phyloP scores from a whole-genome alignment of 2,329 filamentous ascomycete genomes.

The Pseudopithomyces maydicus region DNA sequence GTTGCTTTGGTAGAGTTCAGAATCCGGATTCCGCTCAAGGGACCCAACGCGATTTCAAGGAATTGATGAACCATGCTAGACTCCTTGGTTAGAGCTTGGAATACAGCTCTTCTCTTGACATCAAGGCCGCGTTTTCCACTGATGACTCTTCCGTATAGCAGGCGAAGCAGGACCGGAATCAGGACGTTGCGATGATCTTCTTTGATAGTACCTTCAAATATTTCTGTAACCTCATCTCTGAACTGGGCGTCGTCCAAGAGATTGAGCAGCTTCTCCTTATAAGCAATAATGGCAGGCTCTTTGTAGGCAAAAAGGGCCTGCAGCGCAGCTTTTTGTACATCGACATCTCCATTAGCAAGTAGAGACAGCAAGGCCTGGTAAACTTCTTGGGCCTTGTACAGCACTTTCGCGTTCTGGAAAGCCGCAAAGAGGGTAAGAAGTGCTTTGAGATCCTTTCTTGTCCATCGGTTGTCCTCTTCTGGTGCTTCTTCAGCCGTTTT shows the following conservation, averaged over 20 bases:
- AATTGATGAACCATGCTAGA: slow-evolving; percentile 79
- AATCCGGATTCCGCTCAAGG: slow-evolving; percentile 66
- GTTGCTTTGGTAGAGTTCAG: slow-evolving; percentile 52
- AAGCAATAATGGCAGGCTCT: slow-evolving; percentile 71
- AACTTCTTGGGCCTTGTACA: slow-evolving; percentile 79
- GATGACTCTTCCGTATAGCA: slow-evolving; percentile 89
- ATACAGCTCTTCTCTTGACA: slow-evolving; percentile 72
- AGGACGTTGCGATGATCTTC: slow-evolving; percentile 72
- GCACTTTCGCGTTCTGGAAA: slow-evolving; percentile 82
- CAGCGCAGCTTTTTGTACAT: slow-evolving; percentile 83
- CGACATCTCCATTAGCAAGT: slow-evolving; percentile 84
- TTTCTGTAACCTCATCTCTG: slow-evolving; percentile 89
- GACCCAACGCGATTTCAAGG: slow-evolving; percentile 78
- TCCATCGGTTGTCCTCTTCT: slow-evolving; percentile 57
- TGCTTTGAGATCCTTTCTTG: slow-evolving; percentile 79
- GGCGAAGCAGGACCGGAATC: slow-evolving; percentile 83
- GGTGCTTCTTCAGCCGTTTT: slow-evolving; percentile 15
- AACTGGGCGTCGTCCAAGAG: slow-evolving; percentile 90
- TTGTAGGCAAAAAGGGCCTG: slow-evolving; percentile 92
- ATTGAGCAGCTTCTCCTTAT: slow-evolving; percentile 84
- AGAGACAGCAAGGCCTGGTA: slow-evolving; percentile 75
- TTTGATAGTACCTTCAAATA: slow-evolving; percentile 78
- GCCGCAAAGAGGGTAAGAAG: slow-evolving; percentile 81
- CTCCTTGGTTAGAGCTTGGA: slow-evolving; percentile 78
- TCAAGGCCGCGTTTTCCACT: slow-evolving; percentile 82